Percentiles rank a stretch among this genome's conserved stretches.
Conservation (phyloP, 768 basidiomycete species). For the Calocybe gangraenosa region DNA sequence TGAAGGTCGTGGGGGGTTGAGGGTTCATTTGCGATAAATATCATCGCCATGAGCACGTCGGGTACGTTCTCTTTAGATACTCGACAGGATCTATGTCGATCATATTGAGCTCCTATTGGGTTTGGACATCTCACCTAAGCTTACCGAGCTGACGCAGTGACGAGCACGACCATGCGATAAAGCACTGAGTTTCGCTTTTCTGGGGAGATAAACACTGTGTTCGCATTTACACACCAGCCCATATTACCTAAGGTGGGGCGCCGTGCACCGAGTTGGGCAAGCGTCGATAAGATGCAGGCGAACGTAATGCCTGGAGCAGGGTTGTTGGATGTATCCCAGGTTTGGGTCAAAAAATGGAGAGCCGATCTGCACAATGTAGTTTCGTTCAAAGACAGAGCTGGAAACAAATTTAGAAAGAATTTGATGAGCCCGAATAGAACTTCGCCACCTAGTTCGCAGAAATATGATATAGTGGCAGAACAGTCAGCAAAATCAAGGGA, state of each 20-base stretch:
- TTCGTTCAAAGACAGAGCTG: constrained; percentile 25
- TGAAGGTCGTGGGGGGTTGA: constrained; percentile 39
- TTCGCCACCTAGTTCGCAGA: constrained; percentile 36
- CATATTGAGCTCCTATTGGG: constrained; percentile 2
- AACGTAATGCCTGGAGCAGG: constrained; percentile 27
- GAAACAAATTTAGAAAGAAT: not conserved
- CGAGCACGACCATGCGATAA: constrained; percentile 36
- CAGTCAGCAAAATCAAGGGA: constrained; percentile 25
- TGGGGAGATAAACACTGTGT: constrained; percentile 13
- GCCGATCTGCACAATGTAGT: constrained; percentile 21
- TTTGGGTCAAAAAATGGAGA: constrained; percentile 27
- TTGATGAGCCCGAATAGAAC: not conserved
- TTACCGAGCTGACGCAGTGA: constrained; percentile 44
- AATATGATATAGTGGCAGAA: constrained; percentile 29
- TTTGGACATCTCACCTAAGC: constrained; percentile 15
- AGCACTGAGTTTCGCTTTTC: constrained; percentile 27
- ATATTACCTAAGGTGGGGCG: constrained; percentile 27
- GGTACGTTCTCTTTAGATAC: constrained; percentile 37
- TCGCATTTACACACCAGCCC: constrained; percentile 22
- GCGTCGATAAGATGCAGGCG: constrained; percentile 27
- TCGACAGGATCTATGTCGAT: constrained; percentile 25
- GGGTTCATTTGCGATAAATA: constrained; percentile 56
- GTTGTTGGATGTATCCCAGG: constrained; percentile 23
- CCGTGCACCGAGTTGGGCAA: constrained; percentile 44
- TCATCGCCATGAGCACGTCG: constrained; percentile 43